Base-by-base conservation (phyloP, 164 flowering plant genomes). In the Vitis riparia region DNA sequence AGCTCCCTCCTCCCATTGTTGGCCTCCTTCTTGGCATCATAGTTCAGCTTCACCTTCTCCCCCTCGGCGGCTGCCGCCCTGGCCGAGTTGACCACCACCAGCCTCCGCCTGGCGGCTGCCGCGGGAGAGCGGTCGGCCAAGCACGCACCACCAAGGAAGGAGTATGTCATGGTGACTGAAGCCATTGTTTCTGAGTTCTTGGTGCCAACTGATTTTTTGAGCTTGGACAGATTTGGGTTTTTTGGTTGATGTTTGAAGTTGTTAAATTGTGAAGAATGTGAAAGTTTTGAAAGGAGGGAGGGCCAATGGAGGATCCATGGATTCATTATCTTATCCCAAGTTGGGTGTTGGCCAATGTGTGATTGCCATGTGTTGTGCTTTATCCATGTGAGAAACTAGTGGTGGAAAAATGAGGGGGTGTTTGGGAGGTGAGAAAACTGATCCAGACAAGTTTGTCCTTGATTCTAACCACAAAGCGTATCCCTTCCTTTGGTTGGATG, bases 1-100 rank as follows among this genome's bases (percentile, higher is more conserved):
- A 75, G 12, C n/a, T 70, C 78, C 72, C 78, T 66, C 71, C 78
- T 75, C 3, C 78, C 71, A 67, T 66, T 75, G 71, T 63, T 75
- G 63, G 8, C 61, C 59, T 63, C 67, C 9, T 61, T 49, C 71
- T 67, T 67, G 65, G 11, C 19, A 12, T 59, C 74, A 27, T 17
- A n/a, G 51, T 59, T 65, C 29, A 55, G 11, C 75, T 72, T 59
- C 59, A 47, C 71, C 9, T 27, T 58, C 51, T 67, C 64, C 57
- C 30, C 56, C 50, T 63, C 64, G 29, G 15, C 44, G 44, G 6
- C 44, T 14, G 57, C 5, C 57, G 57, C 5, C 57, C 23, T 63
- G 51, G 58, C 74, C 11, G 63, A 37, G 66, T 70, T 75, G 16
- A 63, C 51, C 57, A 75, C 62, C 16, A 75, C 64, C 15, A 70